Evolutionary conservation across 768 basidiomycete genomes (phyloP).

Genomic region (Collybia nuda): DNA sequence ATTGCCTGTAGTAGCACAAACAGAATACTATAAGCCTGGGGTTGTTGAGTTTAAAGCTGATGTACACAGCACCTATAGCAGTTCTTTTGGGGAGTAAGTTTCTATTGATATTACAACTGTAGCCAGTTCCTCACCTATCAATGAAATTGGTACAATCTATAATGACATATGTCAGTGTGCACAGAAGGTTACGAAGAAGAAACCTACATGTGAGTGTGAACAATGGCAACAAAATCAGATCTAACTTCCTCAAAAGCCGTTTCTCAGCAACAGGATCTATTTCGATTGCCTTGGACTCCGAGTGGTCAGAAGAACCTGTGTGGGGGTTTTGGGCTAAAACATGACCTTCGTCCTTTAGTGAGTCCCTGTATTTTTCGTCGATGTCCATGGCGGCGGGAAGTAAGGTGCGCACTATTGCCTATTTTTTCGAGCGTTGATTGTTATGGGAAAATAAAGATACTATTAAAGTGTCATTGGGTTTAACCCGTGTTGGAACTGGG

Average conservation of each 20-base stretch:
- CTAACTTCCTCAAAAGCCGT: slow-evolving; percentile 34
- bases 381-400: background rate
- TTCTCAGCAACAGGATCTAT: slow-evolving; percentile 29
- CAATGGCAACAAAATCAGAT: slow-evolving; percentile 30
- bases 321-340: too few relatives aligned
- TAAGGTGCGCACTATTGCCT: too few relatives aligned
- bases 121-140: slow-evolving; percentile 10
- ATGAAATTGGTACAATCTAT: slow-evolving; percentile 22
- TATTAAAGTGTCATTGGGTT: too few relatives aligned
- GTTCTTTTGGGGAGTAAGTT: slow-evolving; percentile 8
- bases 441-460: too few relatives aligned
- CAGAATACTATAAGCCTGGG: background rate
- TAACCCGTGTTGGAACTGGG: too few relatives aligned
- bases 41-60: background rate
- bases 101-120: background rate
- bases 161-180: background rate
- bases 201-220: slow-evolving; percentile 22
- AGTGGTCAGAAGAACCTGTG: background rate
- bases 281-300: background rate
- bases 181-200: background rate
- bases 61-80: slow-evolving; percentile 14
- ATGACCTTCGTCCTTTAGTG: background rate
- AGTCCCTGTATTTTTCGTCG: background rate
- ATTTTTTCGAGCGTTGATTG: too few relatives aligned
- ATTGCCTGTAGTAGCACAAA: slow-evolving; percentile 11